Evolutionary conservation across 2,329 filamentous ascomycete genomes (phyloP).

Genomic region (Trichoderma koningii): DNA sequence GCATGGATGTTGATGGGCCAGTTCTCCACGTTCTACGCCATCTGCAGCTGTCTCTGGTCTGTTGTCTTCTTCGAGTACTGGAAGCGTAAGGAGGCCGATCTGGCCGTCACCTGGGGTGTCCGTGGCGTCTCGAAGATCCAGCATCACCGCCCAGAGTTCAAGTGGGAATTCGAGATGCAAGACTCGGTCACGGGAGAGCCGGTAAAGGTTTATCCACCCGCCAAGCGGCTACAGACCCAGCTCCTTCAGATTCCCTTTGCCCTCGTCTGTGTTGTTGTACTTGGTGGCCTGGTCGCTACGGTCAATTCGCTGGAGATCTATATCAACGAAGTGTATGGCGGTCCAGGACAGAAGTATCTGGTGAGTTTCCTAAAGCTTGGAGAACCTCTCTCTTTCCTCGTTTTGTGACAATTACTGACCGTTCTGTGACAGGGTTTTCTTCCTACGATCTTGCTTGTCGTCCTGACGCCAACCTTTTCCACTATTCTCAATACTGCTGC

Average conservation of each 20-base stretch:
- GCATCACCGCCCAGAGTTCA: constrained; percentile 73
- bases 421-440: constrained; percentile 68
- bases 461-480: constrained; percentile 76
- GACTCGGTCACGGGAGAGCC: constrained; percentile 83
- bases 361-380: constrained; percentile 50
- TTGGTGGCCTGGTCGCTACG: constrained; percentile 80
- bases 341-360: constrained; percentile 81
- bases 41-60: constrained; percentile 81
- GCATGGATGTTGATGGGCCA: constrained; percentile 82
- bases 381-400: background rate
- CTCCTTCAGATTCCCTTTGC: constrained; percentile 84
- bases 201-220: constrained; percentile 72
- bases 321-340: constrained; percentile 89
- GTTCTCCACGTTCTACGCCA: constrained; percentile 79
- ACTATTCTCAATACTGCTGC: constrained; percentile 75
- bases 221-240: constrained; percentile 75
- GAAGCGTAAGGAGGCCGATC: constrained; percentile 88
- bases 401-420: constrained; percentile 26
- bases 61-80: constrained; percentile 92
- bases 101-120: constrained; percentile 86
- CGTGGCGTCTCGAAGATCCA: constrained; percentile 82
- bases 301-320: constrained; percentile 96
- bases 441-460: constrained; percentile 84
- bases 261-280: constrained; percentile 66
- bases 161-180: constrained; percentile 72